phyloP scores from a whole-genome alignment of 345 rosid species.

The Citrus maxima region DNA sequence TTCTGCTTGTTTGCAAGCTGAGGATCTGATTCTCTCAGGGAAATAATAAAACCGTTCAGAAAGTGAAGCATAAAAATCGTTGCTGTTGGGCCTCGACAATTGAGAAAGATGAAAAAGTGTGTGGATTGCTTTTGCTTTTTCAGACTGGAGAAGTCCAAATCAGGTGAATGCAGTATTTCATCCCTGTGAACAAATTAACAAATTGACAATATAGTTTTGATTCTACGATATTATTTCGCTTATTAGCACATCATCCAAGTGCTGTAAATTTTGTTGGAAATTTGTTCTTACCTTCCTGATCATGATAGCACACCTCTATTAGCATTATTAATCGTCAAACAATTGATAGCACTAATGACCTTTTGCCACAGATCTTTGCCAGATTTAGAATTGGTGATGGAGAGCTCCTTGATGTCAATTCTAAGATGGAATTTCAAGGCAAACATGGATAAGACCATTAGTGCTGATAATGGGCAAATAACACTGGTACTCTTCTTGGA shows the following conservation, averaged over 20 bases:
- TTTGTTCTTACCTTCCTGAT: neutral
- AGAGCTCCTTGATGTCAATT: slow-evolving; percentile 42
- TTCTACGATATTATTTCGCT: neutral
- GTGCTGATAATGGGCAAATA: slow-evolving; percentile 37
- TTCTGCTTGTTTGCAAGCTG: slow-evolving; percentile 7
- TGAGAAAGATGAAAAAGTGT: slow-evolving; percentile 35
- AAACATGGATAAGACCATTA: slow-evolving; percentile 49
- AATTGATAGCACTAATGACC: slow-evolving; percentile 5
- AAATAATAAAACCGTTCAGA: slow-evolving; percentile 29
- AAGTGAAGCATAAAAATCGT: slow-evolving; percentile 36
- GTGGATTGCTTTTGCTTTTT: slow-evolving; percentile 42
- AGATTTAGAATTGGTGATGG: slow-evolving; percentile 44
- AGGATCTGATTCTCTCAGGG: slow-evolving; percentile 30
- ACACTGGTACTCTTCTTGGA: slow-evolving; percentile 31
- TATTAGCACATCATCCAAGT: neutral
- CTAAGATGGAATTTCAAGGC: slow-evolving; percentile 54
- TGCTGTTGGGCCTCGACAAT: slow-evolving; percentile 52
- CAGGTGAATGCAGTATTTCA: slow-evolving; percentile 25
- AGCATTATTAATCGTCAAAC: slow-evolving; percentile 1
- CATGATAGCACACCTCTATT: neutral
- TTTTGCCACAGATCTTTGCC: slow-evolving; percentile 43
- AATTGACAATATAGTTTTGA: neutral
- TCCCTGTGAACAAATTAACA: neutral
- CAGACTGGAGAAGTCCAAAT: slow-evolving; percentile 48
- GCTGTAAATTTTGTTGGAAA: neutral